Conservation (phyloP, 768 basidiomycete species). For the Dioszegia hungarica region DNA sequence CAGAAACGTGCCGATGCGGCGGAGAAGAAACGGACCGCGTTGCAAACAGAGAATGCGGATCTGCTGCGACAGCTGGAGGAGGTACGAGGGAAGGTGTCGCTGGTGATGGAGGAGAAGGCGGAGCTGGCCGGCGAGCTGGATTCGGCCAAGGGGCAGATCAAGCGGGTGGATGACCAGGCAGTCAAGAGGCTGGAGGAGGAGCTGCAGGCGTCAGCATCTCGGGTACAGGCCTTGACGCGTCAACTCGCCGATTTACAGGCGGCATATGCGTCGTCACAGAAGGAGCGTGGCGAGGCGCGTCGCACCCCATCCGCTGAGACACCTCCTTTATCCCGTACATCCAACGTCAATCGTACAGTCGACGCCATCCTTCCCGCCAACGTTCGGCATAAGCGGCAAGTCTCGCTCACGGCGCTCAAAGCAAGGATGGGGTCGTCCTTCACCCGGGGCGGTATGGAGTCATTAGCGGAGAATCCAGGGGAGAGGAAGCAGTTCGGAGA, state of each 20-base stretch:
- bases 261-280: conserved; percentile 5
- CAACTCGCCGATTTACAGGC: conserved; percentile 37
- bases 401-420: conserved; percentile 42
- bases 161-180: background rate
- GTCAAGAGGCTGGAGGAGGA: conserved; percentile 23
- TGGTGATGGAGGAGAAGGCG: conserved; percentile 44
- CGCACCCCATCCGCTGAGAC: background rate
- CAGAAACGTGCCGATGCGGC: conserved; percentile 36
- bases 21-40: conserved; percentile 30
- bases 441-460: background rate
- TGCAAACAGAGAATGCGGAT: conserved; percentile 44
- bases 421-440: conserved; percentile 38
- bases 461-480: conserved; percentile 1
- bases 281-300: conserved; percentile 10
- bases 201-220: conserved; percentile 24
- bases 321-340: background rate
- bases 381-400: conserved; percentile 45
- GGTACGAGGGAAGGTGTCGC: conserved; percentile 41
- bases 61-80: conserved; percentile 45
- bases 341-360: conserved; percentile 14
- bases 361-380: conserved; percentile 39
- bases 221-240: conserved; percentile 33
- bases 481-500: conserved; percentile 38
- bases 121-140: conserved; percentile 28
- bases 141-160: background rate